Evolutionary conservation across 2,329 filamentous ascomycete species (phyloP).

Genomic region (Lachnellula subtilissima): DNA sequence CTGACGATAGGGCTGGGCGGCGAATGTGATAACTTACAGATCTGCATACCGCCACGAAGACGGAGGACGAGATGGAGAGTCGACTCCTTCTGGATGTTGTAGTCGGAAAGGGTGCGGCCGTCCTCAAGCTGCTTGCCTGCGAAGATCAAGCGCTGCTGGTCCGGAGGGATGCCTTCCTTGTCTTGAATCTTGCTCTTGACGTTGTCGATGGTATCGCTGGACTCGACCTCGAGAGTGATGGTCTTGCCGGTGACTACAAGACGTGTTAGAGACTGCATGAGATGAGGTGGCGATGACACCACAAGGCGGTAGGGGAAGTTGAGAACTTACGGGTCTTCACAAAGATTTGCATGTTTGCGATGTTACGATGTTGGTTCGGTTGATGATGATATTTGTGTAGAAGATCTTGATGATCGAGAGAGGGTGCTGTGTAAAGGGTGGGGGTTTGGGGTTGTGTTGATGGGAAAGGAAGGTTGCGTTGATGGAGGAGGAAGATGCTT

Average conservation of each 20-base stretch:
- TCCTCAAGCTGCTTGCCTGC: constrained; percentile 99
- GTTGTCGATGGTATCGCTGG: constrained; percentile 99
- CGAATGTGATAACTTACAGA: constrained; percentile 90
- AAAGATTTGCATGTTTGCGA: constrained; percentile 81
- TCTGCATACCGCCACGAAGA: constrained; percentile 98
- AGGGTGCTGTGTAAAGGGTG: background rate
- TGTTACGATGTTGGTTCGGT: constrained; percentile 1
- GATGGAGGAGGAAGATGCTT: background rate
- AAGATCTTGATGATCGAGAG: constrained; percentile 11
- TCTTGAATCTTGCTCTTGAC: constrained; percentile 95
- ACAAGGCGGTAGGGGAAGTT: constrained; percentile 19
- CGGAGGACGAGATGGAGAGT: constrained; percentile 97
- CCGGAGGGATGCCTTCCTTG: constrained; percentile 99
- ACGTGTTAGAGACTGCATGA: constrained; percentile 65
- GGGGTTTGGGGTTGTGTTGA: constrained; percentile 1
- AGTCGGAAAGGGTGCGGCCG: constrained; percentile 96
- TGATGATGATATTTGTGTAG: constrained; percentile 1
- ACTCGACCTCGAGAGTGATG: constrained; percentile 99
- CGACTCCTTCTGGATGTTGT: constrained; percentile 99
- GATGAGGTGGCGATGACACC: constrained; percentile 49
- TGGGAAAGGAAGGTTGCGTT: background rate
- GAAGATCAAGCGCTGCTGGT: constrained; percentile 99
- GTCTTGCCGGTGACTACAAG: constrained; percentile 91
- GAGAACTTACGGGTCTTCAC: constrained; percentile 81
- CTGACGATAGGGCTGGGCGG: constrained; percentile 51